A percentile compares a stretch with the other conserved stretches of the same genome.
phyloP scores from a whole-genome alignment of 139 green algal genomes.

The Picochlorum sp. region DNA sequence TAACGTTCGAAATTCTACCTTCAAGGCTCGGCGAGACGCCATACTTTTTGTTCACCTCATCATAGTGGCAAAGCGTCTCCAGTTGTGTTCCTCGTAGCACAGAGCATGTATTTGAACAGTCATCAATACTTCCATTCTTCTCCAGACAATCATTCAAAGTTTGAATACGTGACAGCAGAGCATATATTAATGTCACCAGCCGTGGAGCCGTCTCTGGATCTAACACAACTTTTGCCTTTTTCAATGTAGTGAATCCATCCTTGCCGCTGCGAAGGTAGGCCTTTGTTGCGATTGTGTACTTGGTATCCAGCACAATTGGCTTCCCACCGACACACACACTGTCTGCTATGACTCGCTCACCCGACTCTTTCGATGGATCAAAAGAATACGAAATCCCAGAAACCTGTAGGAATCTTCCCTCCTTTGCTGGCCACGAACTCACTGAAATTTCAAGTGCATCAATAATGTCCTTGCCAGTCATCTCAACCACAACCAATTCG shows the following conservation, averaged over 20 bases:
- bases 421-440: constrained; percentile 44
- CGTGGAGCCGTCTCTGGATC: constrained; percentile 23
- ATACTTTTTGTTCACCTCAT: constrained; percentile 21
- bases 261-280: constrained; percentile 62
- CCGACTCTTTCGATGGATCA: constrained; percentile 35
- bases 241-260: constrained; percentile 56
- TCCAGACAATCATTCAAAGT: constrained; percentile 14
- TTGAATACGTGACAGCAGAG: constrained; percentile 16
- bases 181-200: constrained; percentile 28
- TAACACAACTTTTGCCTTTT: constrained; percentile 21
- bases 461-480: constrained; percentile 46
- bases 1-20: constrained; percentile 32
- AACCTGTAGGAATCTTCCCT: constrained; percentile 63
- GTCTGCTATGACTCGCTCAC: constrained; percentile 32
- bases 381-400: constrained; percentile 54
- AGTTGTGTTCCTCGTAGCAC: constrained; percentile 9
- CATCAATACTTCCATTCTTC: neutral
- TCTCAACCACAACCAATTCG: constrained; percentile 39
- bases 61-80: constrained; percentile 22
- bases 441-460: constrained; percentile 60
- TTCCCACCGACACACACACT: constrained; percentile 34
- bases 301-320: constrained; percentile 30
- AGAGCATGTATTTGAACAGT: neutral
- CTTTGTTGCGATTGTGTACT: constrained; percentile 57
- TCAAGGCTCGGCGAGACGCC: constrained; percentile 33